These are phyloP conservation scores for Cinchona pubescens DNA, from an alignment of 257 asterid genomes.

Conservation along the genomic window DNA sequence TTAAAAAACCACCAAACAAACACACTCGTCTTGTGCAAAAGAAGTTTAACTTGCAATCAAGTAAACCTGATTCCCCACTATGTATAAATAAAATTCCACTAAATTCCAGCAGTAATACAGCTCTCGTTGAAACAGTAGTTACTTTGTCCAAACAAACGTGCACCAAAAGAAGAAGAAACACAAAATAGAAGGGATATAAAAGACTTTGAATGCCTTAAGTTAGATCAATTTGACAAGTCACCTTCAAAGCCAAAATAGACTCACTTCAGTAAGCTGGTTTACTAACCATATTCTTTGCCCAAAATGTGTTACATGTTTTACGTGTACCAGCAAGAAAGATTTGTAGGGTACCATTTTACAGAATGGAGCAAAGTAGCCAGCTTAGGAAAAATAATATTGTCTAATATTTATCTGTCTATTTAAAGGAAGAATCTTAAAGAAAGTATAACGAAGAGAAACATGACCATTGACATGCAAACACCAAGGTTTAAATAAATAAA, in stretches of 20 bases:
- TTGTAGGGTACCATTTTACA: neutral
- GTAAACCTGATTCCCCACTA: neutral
- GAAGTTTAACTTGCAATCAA: neutral
- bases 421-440: slow-evolving; percentile 7
- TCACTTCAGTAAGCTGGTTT: slow-evolving; percentile 3
- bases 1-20: neutral
- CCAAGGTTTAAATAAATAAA: too few relatives aligned
- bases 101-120: neutral
- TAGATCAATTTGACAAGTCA: neutral
- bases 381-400: neutral
- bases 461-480: neutral
- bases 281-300: neutral
- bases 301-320: neutral
- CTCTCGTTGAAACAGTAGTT: neutral
- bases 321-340: neutral
- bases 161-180: neutral
- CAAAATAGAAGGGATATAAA: too few relatives aligned
- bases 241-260: neutral
- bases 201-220: neutral
- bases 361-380: neutral
- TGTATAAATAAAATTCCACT: neutral
- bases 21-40: neutral
- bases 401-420: neutral
- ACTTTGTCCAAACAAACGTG: neutral
- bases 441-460: neutral